Conservation (phyloP, 2,329 filamentous ascomycete genomes). For the Cladosporium sp. region DNA sequence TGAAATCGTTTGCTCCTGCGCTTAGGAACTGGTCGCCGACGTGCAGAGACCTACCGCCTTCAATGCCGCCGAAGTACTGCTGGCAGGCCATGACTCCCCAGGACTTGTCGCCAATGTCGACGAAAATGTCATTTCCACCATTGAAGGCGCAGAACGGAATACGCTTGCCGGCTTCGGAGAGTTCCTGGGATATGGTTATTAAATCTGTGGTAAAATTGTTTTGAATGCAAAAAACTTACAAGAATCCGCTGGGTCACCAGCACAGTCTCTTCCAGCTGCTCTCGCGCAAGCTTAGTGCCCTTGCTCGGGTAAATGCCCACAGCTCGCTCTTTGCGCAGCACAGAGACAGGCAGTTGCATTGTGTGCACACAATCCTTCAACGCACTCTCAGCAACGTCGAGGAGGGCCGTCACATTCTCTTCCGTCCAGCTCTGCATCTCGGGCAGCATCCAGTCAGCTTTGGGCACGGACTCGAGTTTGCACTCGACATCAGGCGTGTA, state of each 20-base stretch:
- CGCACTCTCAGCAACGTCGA: constrained; percentile 85
- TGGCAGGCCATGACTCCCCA: constrained; percentile 95
- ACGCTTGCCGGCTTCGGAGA: constrained; percentile 66
- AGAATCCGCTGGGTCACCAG: constrained; percentile 91
- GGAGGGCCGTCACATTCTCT: constrained; percentile 72
- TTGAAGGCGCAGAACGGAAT: constrained; percentile 98
- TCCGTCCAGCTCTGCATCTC: constrained; percentile 80
- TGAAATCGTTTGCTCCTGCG: constrained; percentile 95
- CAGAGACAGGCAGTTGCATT: constrained; percentile 74
- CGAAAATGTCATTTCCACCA: constrained; percentile 94
- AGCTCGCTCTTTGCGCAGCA: constrained; percentile 82
- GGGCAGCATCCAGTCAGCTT: constrained; percentile 70
- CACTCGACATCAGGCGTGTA: constrained; percentile 67
- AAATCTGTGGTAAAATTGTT: no score
- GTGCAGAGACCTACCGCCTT: constrained; percentile 79
- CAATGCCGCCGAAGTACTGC: constrained; percentile 78
- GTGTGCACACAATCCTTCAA: constrained; percentile 78
- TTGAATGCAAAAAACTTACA: constrained; percentile 30
- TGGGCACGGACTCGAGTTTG: constrained; percentile 67
- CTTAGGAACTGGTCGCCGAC: constrained; percentile 96
- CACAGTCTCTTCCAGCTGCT: constrained; percentile 93
- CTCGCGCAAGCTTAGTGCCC: constrained; percentile 63
- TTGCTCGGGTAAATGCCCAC: constrained; percentile 52
- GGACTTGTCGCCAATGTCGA: constrained; percentile 97
- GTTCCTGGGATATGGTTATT: constrained; percentile 54